Evolutionary conservation across 352 stramenopile species (phyloP).

Genomic region (Globisporangium canariense): DNA sequence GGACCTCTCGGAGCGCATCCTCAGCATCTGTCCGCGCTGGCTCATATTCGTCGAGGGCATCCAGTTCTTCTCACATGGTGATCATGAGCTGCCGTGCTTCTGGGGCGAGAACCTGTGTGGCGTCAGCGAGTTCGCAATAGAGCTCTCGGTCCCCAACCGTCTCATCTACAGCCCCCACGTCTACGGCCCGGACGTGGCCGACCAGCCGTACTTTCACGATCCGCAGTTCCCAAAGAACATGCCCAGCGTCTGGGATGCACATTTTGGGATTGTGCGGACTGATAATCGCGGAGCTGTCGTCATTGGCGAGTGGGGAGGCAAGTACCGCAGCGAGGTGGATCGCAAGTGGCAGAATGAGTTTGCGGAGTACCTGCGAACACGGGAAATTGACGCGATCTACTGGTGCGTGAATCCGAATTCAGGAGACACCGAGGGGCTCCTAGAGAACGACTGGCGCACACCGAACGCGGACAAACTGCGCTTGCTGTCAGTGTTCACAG

Average conservation of each 20-base stretch:
- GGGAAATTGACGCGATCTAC: constrained; percentile 42
- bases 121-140: constrained; percentile 18
- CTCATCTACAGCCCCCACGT: constrained; percentile 54
- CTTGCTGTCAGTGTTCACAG: constrained; percentile 39
- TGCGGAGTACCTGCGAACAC: constrained; percentile 28
- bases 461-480: constrained; percentile 39
- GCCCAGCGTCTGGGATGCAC: constrained; percentile 46
- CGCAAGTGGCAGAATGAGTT: constrained; percentile 48
- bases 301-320: constrained; percentile 62
- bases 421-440: constrained; percentile 52
- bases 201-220: constrained; percentile 42
- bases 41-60: constrained; percentile 58
- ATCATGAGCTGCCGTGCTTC: constrained; percentile 34
- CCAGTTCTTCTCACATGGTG: constrained; percentile 19
- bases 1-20: constrained; percentile 22
- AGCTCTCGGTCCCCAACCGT: constrained; percentile 31
- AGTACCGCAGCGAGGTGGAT: constrained; percentile 31
- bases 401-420: constrained; percentile 72
- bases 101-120: constrained; percentile 53
- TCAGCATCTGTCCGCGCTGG: constrained; percentile 34
- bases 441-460: constrained; percentile 56
- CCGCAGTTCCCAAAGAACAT: constrained; percentile 44
- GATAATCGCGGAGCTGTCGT: constrained; percentile 34
- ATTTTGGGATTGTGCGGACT: constrained; percentile 48
- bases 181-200: constrained; percentile 40